A percentile compares a stretch with the other conserved stretches of the same genome.
Conservation (phyloP, 331 rosid genomes). For the Malus hybrid region DNA sequence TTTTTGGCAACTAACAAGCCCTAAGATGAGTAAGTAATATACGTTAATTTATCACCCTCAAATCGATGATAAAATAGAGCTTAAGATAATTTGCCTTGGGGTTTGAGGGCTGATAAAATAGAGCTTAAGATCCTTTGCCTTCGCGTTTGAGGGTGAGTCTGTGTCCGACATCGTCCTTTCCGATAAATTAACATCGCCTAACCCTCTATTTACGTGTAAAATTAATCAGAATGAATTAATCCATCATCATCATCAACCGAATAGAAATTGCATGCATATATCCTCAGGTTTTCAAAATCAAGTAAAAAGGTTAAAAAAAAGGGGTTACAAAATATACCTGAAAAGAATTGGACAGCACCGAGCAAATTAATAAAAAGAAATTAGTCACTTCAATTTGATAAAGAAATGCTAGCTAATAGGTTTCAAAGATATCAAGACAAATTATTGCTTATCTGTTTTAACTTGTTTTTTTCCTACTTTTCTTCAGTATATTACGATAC, state of each 20-base stretch:
- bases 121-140: no score
- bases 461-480: constrained; percentile 45
- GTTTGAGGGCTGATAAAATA: no score
- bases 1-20: constrained; percentile 35
- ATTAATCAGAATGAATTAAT: no score
- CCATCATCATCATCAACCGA: no score
- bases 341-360: constrained; percentile 18
- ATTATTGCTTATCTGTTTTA: constrained; percentile 50
- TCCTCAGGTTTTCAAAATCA: no score
- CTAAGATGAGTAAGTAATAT: background rate
- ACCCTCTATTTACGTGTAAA: no score
- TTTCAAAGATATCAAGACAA: constrained; percentile 34
- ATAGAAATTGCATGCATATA: no score
- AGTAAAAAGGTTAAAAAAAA: background rate
- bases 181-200: no score
- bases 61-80: background rate
- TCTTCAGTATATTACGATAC: constrained; percentile 32
- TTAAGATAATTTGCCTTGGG: background rate
- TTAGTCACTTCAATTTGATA: constrained; percentile 9
- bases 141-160: no score
- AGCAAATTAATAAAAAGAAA: constrained; percentile 10
- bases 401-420: constrained; percentile 1
- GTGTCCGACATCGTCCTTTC: no score
- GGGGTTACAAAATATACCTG: background rate
- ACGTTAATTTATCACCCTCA: background rate